Conservation (phyloP, 768 basidiomycete genomes). For the Lentinula aciculospora region DNA sequence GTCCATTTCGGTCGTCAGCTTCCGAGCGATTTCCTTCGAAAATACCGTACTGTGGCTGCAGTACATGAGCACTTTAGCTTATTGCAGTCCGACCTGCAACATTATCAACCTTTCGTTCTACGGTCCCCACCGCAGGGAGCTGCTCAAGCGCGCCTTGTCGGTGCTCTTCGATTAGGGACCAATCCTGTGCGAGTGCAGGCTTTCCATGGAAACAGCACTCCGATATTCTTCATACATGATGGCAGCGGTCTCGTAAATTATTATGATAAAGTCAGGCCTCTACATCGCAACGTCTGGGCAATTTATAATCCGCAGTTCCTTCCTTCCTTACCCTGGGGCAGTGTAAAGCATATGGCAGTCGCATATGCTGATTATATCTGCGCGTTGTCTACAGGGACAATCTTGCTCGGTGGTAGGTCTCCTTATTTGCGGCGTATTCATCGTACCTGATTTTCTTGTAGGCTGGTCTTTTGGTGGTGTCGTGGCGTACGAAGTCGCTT, state of each 20-base stretch:
- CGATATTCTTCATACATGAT: constrained; percentile 67
- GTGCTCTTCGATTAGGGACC: constrained; percentile 19
- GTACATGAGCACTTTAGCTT: constrained; percentile 18
- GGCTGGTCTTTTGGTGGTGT: constrained; percentile 82
- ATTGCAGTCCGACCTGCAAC: neutral
- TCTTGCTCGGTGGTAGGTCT: constrained; percentile 57
- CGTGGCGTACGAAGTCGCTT: constrained; percentile 60
- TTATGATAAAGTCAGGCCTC: constrained; percentile 36
- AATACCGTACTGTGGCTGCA: constrained; percentile 32
- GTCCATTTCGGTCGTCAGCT: constrained; percentile 34
- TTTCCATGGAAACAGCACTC: constrained; percentile 14
- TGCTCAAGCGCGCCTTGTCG: constrained; percentile 9
- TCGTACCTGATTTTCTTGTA: constrained; percentile 16
- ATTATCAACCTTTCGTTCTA: neutral
- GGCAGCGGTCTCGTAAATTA: constrained; percentile 60
- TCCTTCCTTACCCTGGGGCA: constrained; percentile 38
- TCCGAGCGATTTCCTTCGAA: constrained; percentile 37
- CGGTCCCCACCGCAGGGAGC: neutral
- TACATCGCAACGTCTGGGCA: constrained; percentile 55
- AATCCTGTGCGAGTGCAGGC: constrained; percentile 31
- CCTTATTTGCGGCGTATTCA: neutral
- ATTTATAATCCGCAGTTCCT: constrained; percentile 53
- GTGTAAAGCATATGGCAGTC: constrained; percentile 45
- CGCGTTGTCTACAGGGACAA: constrained; percentile 25
- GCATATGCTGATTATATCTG: constrained; percentile 41